phyloP scores from a whole-genome alignment of 768 basidiomycete genomes.

The Paxillus ammoniavirescens region DNA sequence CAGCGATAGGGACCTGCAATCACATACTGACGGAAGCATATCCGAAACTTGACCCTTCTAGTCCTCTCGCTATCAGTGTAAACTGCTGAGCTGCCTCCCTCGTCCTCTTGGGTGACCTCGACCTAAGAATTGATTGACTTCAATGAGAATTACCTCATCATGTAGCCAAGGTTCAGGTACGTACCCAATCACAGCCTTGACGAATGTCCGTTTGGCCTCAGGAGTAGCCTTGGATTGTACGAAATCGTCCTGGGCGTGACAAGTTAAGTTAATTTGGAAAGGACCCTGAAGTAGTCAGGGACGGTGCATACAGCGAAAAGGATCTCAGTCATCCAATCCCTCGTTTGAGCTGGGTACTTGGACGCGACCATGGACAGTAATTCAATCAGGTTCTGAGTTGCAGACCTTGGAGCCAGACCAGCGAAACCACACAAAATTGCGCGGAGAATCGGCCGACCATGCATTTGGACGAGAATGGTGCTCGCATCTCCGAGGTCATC shows the following conservation, averaged over 20 bases:
- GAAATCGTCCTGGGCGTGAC: conserved; percentile 59
- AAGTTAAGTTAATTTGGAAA: background rate
- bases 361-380: conserved; percentile 66
- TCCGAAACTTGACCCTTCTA: conserved; percentile 85
- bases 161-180: conserved; percentile 14
- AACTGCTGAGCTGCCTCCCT: conserved; percentile 88
- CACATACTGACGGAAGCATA: conserved; percentile 67
- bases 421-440: conserved; percentile 81
- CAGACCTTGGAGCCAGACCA: conserved; percentile 79
- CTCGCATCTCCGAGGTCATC: conserved; percentile 60
- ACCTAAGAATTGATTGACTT: conserved; percentile 37
- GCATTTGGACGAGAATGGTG: conserved; percentile 46
- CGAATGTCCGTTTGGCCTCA: conserved; percentile 77
- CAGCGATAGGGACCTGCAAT: conserved; percentile 1
- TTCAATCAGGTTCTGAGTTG: conserved; percentile 81
- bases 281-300: conserved; percentile 2
- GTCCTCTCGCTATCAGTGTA: conserved; percentile 76
- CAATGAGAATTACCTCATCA: background rate
- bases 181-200: conserved; percentile 69
- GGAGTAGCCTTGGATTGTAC: conserved; percentile 66
- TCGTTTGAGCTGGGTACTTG: conserved; percentile 52
- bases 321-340: conserved; percentile 72
- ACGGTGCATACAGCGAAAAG: conserved; percentile 54
- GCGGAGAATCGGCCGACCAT: conserved; percentile 68
- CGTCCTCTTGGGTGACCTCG: conserved; percentile 69